phyloP scores from a whole-genome alignment of 1,284 basidiomycete genomes.

The Cryptococcus hybrid region DNA sequence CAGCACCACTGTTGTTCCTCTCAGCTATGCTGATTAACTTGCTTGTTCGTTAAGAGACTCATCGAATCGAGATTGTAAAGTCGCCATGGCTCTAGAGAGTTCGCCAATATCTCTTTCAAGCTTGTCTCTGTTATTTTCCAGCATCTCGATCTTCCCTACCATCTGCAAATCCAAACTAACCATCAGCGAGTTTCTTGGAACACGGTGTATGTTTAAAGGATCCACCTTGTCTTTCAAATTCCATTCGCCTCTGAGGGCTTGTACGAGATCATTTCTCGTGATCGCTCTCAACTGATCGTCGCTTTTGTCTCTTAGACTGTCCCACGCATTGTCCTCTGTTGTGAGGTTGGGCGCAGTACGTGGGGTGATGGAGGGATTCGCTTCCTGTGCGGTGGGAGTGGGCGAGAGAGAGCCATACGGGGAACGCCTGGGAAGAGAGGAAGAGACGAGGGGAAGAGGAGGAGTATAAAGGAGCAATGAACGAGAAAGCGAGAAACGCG shows the following conservation, averaged over 20 bases:
- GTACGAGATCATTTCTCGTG: conserved; percentile 20
- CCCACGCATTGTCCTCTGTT: too few species aligned
- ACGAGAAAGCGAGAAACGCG: too few species aligned
- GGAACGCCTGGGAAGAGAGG: too few species aligned
- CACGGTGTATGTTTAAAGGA: background rate
- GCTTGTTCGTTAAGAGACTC: conserved; percentile 38
- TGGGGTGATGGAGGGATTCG: too few species aligned
- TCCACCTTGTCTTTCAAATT: conserved; percentile 33
- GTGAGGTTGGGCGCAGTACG: too few species aligned
- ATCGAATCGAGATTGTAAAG: conserved; percentile 26
- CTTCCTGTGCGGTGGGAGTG: too few species aligned
- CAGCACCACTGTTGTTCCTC: background rate
- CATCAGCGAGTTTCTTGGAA: too few species aligned
- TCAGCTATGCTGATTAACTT: background rate
- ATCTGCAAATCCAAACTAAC: background rate
- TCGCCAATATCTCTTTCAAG: conserved; percentile 12
- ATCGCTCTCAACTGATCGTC: too few species aligned
- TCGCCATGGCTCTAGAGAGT: conserved; percentile 4
- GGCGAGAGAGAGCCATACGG: too few species aligned
- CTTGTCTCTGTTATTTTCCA: conserved; percentile 6
- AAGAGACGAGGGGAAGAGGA: too few species aligned
- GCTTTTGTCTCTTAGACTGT: too few species aligned
- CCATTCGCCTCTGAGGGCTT: conserved; percentile 36
- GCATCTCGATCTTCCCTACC: conserved; percentile 5
- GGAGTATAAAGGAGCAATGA: too few species aligned